Percentiles rank a stretch among this genome's conserved stretches.
Conservation (phyloP, 257 asterid genomes). For the Penstemon barbatus region DNA sequence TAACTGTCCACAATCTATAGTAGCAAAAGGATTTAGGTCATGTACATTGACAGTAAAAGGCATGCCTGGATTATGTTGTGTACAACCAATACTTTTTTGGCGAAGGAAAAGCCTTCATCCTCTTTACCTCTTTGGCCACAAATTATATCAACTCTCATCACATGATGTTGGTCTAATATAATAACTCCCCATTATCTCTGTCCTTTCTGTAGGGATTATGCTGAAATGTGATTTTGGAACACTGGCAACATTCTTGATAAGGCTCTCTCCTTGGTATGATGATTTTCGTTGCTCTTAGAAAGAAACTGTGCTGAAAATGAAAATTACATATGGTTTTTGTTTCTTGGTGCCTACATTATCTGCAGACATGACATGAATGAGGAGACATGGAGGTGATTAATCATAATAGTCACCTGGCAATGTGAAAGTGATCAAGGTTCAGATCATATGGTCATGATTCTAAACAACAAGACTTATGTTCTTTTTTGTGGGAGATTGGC, state of each 20-base stretch:
- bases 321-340: constrained; percentile 25
- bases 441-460: constrained; percentile 43
- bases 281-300: background rate
- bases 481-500: constrained; percentile 27
- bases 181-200: background rate
- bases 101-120: constrained; percentile 24
- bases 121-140: constrained; percentile 24
- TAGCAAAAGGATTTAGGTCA: too few species aligned
- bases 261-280: constrained; percentile 20
- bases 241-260: constrained; percentile 35
- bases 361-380: constrained; percentile 29
- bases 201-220: background rate
- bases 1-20: too few species aligned
- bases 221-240: constrained; percentile 23
- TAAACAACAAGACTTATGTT: constrained; percentile 26
- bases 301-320: constrained; percentile 20
- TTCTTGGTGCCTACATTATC: constrained; percentile 35
- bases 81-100: constrained; percentile 16
- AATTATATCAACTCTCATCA: constrained; percentile 38
- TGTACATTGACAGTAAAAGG: constrained; percentile 12
- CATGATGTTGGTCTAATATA: constrained; percentile 27
- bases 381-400: constrained; percentile 29
- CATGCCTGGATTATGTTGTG: constrained; percentile 24
- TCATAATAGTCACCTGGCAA: constrained; percentile 32
- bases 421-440: constrained; percentile 27